Conservation (phyloP, 1,139 yeast genomes). For the Saccharomyces hybrid region DNA sequence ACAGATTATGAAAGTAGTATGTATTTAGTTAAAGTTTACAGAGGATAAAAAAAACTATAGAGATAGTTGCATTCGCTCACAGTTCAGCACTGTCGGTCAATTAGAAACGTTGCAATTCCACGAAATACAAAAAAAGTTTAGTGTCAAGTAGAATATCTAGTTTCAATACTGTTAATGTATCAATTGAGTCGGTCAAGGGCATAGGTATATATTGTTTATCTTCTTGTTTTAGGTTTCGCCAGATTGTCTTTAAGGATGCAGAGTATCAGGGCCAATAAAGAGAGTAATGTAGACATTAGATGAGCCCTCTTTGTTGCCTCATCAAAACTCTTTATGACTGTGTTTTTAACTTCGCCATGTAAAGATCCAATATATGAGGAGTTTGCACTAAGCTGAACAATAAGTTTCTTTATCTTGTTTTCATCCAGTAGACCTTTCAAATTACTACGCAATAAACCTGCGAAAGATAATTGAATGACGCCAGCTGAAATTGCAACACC, state of each 20-base stretch:
- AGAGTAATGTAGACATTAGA: conserved; percentile 8
- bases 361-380: conserved; percentile 10
- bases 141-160: no score
- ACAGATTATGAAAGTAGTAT: neutral
- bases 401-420: neutral
- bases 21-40: neutral
- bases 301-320: conserved; percentile 9
- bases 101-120: neutral
- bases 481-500: conserved; percentile 36
- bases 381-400: conserved; percentile 2
- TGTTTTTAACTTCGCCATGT: conserved; percentile 8
- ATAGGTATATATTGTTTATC: neutral
- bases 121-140: neutral
- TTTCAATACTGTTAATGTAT: no score
- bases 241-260: neutral
- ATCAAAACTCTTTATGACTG: conserved; percentile 12
- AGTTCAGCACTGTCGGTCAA: neutral
- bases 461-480: conserved; percentile 21
- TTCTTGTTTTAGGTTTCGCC: neutral
- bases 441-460: conserved; percentile 2
- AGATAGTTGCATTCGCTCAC: neutral
- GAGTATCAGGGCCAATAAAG: conserved; percentile 4
- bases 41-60: neutral
- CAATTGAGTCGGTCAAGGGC: no score
- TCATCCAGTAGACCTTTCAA: conserved; percentile 2